Base-by-base conservation (phyloP, 345 rosid genomes). In the Kernera saxatilis region DNA sequence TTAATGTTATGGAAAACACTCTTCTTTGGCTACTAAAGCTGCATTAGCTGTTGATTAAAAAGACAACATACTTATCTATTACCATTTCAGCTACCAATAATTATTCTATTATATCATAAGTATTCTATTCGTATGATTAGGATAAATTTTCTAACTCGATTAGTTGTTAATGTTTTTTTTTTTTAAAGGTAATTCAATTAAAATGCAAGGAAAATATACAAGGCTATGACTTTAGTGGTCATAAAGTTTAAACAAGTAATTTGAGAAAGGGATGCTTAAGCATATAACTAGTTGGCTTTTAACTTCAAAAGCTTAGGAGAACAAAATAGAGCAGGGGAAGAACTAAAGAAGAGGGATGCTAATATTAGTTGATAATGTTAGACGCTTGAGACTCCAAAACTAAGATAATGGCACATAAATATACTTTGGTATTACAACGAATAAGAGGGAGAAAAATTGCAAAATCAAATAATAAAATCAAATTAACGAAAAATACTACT, bases 11-110 rank as follows among this genome's bases (percentile, higher is more conserved):
- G 43, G 50, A n/a, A 32, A 36, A 56, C 59, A 33, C 57, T 72
- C 71, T 71, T 40, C 35, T 72, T 13, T 30, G 12, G 39, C 53
- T 32, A 15, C 63, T 57, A 22, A 44, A 69, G 57, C 37, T 57
- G 37, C 41, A 44, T 11, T 57, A 22, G 18, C 72, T 32, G 45
- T 30, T 35, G 55, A 37, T 41, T 69, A 32, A 43, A 19, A 29
- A 54, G 45, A 21, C 44, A 21, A n/a, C 6, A 29, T 60, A 19
- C 43, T 36, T 60, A 32, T 23, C 69, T 40, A 39, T 8, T 52
- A 5, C 50, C 49, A 2, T 11, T 17, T 50, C 11, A 35, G 23
- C 40, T 22, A 8, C 30, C 26, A 17, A 52, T 27, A 26, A 51
- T 10, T 52, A 27, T n/a, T n/a, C n/a, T n/a, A n/a, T n/a, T n/a